Evolutionary conservation across 2,329 filamentous ascomycete genomes (phyloP).

Genomic region (Stagonosporopsis chrysanthemi): DNA sequence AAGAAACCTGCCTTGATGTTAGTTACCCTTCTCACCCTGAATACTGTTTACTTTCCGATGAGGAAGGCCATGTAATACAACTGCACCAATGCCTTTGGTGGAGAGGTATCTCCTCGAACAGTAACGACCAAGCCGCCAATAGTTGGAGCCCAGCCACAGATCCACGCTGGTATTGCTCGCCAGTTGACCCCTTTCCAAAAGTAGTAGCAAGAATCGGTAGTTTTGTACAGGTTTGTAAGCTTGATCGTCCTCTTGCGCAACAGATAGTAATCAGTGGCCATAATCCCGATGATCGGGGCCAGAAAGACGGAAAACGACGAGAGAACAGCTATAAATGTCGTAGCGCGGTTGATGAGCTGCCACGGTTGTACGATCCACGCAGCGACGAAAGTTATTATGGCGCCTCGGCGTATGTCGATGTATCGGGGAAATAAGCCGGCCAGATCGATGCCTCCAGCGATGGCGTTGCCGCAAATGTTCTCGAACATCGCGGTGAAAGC

Average conservation of each 20-base stretch:
- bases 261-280: conserved; percentile 51
- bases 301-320: conserved; percentile 55
- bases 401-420: conserved; percentile 46
- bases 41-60: conserved; percentile 42
- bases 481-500: conserved; percentile 52
- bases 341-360: conserved; percentile 49
- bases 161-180: conserved; percentile 54
- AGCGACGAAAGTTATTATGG: conserved; percentile 47
- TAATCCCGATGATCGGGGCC: conserved; percentile 51
- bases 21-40: neutral
- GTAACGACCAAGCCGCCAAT: conserved; percentile 53
- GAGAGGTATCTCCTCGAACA: conserved; percentile 42
- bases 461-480: conserved; percentile 48
- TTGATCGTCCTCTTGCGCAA: conserved; percentile 46
- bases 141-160: conserved; percentile 55
- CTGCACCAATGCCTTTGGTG: conserved; percentile 51
- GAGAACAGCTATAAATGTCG: conserved; percentile 49
- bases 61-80: conserved; percentile 60
- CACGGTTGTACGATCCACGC: conserved; percentile 49
- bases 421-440: conserved; percentile 46
- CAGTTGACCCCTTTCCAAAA: conserved; percentile 56
- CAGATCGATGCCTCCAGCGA: conserved; percentile 48
- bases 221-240: conserved; percentile 50
- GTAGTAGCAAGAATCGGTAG: conserved; percentile 51
- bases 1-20: conserved; percentile 48